Conservation (phyloP, 306 rosid species). For the Sophora flavescens region DNA sequence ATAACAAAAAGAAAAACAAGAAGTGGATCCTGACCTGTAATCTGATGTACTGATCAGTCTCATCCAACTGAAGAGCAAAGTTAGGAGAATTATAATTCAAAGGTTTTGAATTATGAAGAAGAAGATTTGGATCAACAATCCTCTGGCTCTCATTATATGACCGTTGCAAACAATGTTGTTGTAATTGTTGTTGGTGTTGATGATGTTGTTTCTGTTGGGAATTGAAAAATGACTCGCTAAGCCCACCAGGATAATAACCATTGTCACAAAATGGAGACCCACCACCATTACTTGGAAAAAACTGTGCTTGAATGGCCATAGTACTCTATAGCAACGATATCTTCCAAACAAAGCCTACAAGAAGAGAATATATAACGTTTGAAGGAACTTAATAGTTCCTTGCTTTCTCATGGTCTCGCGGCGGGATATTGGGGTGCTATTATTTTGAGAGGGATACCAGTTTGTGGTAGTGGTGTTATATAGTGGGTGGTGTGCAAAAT, state of each 20-base stretch:
- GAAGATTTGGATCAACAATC: slow-evolving; percentile 16
- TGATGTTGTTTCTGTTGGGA: slow-evolving; percentile 50
- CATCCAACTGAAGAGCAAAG: slow-evolving; percentile 50
- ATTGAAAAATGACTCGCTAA: slow-evolving; percentile 48
- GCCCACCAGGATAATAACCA: slow-evolving; percentile 45
- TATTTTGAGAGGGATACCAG: not conserved
- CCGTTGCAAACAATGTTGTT: slow-evolving; percentile 44
- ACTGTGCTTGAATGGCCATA: slow-evolving; percentile 73
- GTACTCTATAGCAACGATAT: not conserved
- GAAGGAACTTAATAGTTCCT: not conserved
- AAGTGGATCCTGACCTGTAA: slow-evolving; percentile 62
- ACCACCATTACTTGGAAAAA: slow-evolving; percentile 51
- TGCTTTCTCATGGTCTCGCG: slow-evolving; percentile 20
- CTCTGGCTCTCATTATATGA: slow-evolving; percentile 32
- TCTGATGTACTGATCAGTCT: slow-evolving; percentile 62
- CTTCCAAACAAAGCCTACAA: not conserved
- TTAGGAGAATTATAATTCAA: slow-evolving; percentile 37
- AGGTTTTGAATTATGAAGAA: slow-evolving; percentile 24
- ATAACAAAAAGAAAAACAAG: not conserved
- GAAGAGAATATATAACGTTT: not conserved
- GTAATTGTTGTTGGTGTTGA: slow-evolving; percentile 41
- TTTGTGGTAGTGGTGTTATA: slow-evolving; percentile 1
- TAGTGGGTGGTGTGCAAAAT: not conserved
- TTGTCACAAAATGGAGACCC: slow-evolving; percentile 54
- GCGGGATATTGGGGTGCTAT: slow-evolving; percentile 14